These are phyloP conservation scores for Peniophora sp. DNA, from an alignment of 1,284 basidiomycete genomes.

Conservation along the genomic window DNA sequence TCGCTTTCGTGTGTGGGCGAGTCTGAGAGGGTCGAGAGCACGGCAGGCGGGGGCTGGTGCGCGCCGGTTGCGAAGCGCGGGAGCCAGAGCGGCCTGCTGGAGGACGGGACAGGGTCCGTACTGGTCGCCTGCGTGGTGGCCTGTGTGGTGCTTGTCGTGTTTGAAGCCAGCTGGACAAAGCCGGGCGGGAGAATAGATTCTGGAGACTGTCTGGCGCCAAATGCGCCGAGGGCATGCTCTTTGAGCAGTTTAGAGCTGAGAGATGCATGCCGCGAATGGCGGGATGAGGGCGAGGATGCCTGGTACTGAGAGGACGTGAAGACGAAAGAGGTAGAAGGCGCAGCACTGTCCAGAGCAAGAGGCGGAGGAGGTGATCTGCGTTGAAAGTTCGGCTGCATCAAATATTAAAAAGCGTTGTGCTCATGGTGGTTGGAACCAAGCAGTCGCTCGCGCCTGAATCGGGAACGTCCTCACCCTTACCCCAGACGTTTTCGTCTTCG, in stretches of 20 bases:
- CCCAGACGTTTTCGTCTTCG: background rate
- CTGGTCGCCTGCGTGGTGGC: background rate
- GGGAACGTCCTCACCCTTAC: background rate
- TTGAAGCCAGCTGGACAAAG: background rate
- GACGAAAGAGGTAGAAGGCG: constrained; percentile 3
- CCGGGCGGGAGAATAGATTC: background rate
- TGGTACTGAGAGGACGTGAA: constrained; percentile 8
- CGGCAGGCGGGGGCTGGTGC: background rate
- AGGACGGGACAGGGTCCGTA: background rate
- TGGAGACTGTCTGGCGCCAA: background rate
- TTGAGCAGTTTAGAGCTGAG: background rate
- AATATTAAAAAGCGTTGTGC: background rate
- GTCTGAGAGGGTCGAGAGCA: background rate
- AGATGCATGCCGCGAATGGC: background rate
- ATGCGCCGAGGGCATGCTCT: constrained; percentile 2
- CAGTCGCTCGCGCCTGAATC: background rate
- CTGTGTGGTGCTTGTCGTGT: background rate
- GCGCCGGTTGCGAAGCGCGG: background rate
- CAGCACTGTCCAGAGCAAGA: background rate
- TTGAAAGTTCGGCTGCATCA: background rate
- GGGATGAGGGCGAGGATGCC: background rate
- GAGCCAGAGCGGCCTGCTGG: background rate
- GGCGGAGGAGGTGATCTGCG: background rate
- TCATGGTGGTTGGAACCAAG: background rate
- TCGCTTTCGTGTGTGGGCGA: background rate